Evolutionary conservation across 2,329 filamentous ascomycete genomes (phyloP).

Genomic region (Talaromyces sp.): DNA sequence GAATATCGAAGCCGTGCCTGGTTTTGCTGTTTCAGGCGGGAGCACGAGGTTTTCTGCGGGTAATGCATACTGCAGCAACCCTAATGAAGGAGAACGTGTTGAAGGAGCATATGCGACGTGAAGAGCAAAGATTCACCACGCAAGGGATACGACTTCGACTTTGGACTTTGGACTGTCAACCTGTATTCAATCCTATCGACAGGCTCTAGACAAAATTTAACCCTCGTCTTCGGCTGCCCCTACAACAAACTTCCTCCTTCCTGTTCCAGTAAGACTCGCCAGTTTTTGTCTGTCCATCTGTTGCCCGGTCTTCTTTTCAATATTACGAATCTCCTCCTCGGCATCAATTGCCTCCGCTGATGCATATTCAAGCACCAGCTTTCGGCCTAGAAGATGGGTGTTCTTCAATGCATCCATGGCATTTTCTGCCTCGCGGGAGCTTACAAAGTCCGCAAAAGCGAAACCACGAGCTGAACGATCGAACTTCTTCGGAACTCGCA

Average conservation of each 20-base stretch:
- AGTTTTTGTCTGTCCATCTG: slow-evolving; percentile 88
- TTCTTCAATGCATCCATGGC: slow-evolving; percentile 87
- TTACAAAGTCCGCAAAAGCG: slow-evolving; percentile 94
- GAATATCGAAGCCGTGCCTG: slow-evolving; percentile 16
- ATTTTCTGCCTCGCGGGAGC: slow-evolving; percentile 81
- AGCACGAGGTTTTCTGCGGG: slow-evolving; percentile 29
- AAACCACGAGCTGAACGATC: slow-evolving; percentile 85
- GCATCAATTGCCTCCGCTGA: slow-evolving; percentile 84
- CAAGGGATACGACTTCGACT: slow-evolving; percentile 32
- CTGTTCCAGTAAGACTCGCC: slow-evolving; percentile 78
- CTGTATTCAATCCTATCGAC: slow-evolving; percentile 28
- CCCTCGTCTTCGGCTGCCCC: slow-evolving; percentile 63
- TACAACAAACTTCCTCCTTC: slow-evolving; percentile 83
- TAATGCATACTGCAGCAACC: slow-evolving; percentile 20
- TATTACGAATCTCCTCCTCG: slow-evolving; percentile 92
- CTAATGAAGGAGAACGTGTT: slow-evolving; percentile 34
- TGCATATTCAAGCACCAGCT: slow-evolving; percentile 87
- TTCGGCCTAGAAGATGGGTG: slow-evolving; percentile 87
- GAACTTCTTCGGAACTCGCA: slow-evolving; percentile 93
- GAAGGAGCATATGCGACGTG: slow-evolving; percentile 19
- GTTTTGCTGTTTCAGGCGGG: slow-evolving; percentile 18
- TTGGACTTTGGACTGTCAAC: slow-evolving; percentile 18
- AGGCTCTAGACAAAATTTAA: slow-evolving; percentile 25
- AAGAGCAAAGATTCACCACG: slow-evolving; percentile 23
- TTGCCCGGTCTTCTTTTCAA: slow-evolving; percentile 90